Conservation (phyloP, 148 eudicot genomes). For the Rhododendron griersonianum region DNA sequence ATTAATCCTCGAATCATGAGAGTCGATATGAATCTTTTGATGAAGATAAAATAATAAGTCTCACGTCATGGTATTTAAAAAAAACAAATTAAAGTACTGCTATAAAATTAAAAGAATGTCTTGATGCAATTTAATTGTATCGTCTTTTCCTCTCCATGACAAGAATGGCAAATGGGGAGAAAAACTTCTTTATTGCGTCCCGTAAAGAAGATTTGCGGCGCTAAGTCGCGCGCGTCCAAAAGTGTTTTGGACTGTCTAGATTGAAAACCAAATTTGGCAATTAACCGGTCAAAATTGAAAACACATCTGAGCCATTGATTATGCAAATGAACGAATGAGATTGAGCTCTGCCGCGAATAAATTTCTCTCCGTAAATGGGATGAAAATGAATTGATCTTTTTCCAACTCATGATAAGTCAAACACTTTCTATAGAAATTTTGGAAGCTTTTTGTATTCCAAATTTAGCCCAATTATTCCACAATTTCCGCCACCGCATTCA, state of each 20-base stretch:
- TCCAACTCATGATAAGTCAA: neutral
- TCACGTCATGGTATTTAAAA: too few relatives aligned
- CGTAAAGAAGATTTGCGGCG: too few relatives aligned
- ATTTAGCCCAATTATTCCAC: neutral
- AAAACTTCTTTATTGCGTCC: too few relatives aligned
- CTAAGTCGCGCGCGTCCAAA: too few relatives aligned
- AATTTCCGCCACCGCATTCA: neutral
- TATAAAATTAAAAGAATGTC: too few relatives aligned
- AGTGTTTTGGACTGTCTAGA: too few relatives aligned
- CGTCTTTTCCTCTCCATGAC: neutral
- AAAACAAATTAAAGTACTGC: too few relatives aligned
- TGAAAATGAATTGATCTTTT: neutral
- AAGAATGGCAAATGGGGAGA: neutral
- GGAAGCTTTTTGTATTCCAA: neutral
- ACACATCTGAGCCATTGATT: too few relatives aligned
- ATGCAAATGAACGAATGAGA: fast-evolving
- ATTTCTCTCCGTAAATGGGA: neutral
- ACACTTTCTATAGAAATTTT: neutral
- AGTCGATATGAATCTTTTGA: neutral
- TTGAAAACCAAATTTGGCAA: too few relatives aligned
- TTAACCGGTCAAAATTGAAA: too few relatives aligned
- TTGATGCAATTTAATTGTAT: neutral
- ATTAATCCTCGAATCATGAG: neutral
- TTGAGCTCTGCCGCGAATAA: too few relatives aligned
- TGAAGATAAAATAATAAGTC: neutral